Evolutionary conservation across 768 basidiomycete genomes (phyloP).

Genomic region (Albatrellus ellisii): DNA sequence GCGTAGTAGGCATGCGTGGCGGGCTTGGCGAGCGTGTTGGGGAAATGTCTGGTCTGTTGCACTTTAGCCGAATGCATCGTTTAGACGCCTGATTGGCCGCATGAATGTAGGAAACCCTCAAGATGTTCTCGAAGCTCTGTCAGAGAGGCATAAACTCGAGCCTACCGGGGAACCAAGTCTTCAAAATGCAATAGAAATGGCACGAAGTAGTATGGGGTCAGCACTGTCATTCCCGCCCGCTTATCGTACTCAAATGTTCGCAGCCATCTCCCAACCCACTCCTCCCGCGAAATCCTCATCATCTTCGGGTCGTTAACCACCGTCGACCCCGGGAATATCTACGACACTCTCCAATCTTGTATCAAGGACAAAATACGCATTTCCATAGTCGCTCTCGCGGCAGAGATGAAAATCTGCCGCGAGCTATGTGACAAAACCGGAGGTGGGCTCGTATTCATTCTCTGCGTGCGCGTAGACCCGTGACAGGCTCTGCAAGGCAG

Average conservation of each 20-base stretch:
- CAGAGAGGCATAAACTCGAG: conserved; percentile 79
- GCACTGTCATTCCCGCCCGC: conserved; percentile 4
- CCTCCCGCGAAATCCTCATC: conserved; percentile 88
- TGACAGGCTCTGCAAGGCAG: conserved; percentile 22
- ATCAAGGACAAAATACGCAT: conserved; percentile 78
- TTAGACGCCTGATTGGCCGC: not conserved
- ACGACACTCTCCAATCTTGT: conserved; percentile 83
- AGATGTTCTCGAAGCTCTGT: conserved; percentile 80
- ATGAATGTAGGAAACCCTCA: conserved; percentile 75
- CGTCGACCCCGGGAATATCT: conserved; percentile 94
- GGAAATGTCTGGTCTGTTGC: conserved; percentile 78
- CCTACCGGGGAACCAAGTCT: conserved; percentile 89
- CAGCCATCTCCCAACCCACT: conserved; percentile 95
- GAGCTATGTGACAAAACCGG: conserved; percentile 86
- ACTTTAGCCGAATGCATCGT: not conserved
- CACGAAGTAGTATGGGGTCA: conserved; percentile 84
- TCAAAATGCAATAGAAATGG: conserved; percentile 98
- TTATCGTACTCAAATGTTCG: not conserved
- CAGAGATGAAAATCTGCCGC: conserved; percentile 97
- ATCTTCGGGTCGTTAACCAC: conserved; percentile 94
- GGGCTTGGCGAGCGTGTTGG: conserved; percentile 85
- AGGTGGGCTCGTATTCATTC: conserved; percentile 35
- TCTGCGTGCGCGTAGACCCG: conserved; percentile 1
- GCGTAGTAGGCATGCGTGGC: conserved; percentile 84
- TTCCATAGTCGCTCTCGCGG: conserved; percentile 86